Conservation (phyloP, 2,329 filamentous ascomycete genomes). For the Neopestalotiopsis clavispora region DNA sequence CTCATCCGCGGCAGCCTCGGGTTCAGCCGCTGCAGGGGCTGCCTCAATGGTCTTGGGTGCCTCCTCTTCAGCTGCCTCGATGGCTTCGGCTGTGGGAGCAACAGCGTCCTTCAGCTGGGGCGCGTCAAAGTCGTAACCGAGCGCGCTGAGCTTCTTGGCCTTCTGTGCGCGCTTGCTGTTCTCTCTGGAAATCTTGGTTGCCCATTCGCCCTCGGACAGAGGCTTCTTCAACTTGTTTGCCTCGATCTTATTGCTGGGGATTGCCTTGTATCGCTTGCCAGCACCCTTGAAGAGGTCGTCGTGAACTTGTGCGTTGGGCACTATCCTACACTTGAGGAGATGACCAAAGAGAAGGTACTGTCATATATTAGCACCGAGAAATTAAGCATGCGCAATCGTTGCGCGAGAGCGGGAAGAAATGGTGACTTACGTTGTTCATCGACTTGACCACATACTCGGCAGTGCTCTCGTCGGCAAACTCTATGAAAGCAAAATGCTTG, state of each 20-base stretch:
- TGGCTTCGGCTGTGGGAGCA: constrained; percentile 38
- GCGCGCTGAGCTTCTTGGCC: constrained; percentile 74
- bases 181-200: constrained; percentile 75
- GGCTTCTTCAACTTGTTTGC: constrained; percentile 76
- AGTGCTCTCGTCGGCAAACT: constrained; percentile 79
- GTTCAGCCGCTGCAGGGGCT: constrained; percentile 33
- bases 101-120: constrained; percentile 69
- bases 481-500: constrained; percentile 94
- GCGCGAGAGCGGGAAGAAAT: constrained; percentile 20
- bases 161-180: constrained; percentile 71
- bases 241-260: constrained; percentile 87
- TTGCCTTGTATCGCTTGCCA: constrained; percentile 85
- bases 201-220: constrained; percentile 77
- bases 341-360: constrained; percentile 90
- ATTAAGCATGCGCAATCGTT: constrained; percentile 15
- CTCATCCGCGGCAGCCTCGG: constrained; percentile 25
- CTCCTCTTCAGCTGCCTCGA: constrained; percentile 42
- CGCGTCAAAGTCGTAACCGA: constrained; percentile 84
- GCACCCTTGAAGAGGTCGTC: constrained; percentile 86
- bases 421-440: constrained; percentile 75
- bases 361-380: background rate
- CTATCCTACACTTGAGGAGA: constrained; percentile 83
- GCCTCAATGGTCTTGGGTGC: constrained; percentile 44
- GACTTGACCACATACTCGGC: constrained; percentile 92
- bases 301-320: constrained; percentile 79